These are phyloP conservation scores for Ambrosia artemisiifolia DNA, from an alignment of 129 eudicot species.

Conservation along the genomic window DNA sequence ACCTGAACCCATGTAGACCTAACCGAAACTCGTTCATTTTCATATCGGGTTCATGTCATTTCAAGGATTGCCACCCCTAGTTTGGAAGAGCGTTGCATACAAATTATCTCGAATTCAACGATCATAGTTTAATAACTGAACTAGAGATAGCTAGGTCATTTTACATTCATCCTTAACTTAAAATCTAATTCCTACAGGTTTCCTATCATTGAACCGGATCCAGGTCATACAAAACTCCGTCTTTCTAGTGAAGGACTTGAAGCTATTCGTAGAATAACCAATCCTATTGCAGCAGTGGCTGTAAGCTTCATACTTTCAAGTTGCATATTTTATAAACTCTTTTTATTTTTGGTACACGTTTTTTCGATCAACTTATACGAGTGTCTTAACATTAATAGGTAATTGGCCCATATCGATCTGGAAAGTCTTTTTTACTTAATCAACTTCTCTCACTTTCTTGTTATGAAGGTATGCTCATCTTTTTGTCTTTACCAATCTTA, in stretches of 20 bases:
- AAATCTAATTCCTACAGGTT: constrained; percentile 49
- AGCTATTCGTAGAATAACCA: constrained; percentile 78
- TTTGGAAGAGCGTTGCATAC: not conserved
- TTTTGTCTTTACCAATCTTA: constrained; percentile 9
- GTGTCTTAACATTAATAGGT: constrained; percentile 42
- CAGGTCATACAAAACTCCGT: constrained; percentile 94
- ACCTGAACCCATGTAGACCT: not conserved
- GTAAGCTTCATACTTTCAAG: constrained; percentile 45
- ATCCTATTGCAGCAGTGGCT: constrained; percentile 94
- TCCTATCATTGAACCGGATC: constrained; percentile 96
- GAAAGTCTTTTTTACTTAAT: constrained; percentile 94
- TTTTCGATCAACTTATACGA: constrained; percentile 19
- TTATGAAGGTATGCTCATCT: constrained; percentile 60
- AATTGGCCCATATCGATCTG: constrained; percentile 99
- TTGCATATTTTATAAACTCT: not conserved
- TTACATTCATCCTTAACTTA: not conserved
- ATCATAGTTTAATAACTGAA: no score
- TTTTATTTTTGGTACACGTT: constrained; percentile 1
- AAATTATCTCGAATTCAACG: not conserved
- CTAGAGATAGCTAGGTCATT: not conserved
- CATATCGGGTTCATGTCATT: not conserved
- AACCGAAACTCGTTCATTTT: not conserved
- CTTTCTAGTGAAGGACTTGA: constrained; percentile 83
- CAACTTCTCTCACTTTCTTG: constrained; percentile 99
- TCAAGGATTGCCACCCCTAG: not conserved